Conservation (phyloP, 2,329 filamentous ascomycete species). For the Ascochyta rabiei region DNA sequence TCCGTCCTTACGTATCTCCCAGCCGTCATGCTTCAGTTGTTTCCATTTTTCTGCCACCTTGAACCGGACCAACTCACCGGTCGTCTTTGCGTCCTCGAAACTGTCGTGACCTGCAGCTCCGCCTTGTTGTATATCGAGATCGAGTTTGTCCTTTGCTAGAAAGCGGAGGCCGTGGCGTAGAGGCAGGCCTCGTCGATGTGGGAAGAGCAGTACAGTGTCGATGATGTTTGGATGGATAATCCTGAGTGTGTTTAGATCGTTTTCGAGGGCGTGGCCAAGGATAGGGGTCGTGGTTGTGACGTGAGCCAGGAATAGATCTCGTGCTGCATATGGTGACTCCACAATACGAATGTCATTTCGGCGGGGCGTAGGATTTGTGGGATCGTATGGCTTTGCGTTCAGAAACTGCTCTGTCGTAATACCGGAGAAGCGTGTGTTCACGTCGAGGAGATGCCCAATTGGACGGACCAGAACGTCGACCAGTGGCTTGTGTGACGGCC, state of each 20-base stretch:
- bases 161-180: slow-evolving; percentile 77
- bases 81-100: slow-evolving; percentile 86
- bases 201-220: slow-evolving; percentile 85
- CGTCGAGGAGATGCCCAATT: slow-evolving; percentile 80
- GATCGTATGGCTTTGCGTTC: slow-evolving; percentile 58
- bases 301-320: slow-evolving; percentile 75
- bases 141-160: slow-evolving; percentile 72
- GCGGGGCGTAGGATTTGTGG: slow-evolving; percentile 28
- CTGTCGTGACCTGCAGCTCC: slow-evolving; percentile 80
- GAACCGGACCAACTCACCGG: slow-evolving; percentile 80
- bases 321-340: slow-evolving; percentile 73
- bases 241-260: slow-evolving; percentile 85
- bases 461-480: slow-evolving; percentile 87
- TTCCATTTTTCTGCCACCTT: slow-evolving; percentile 75
- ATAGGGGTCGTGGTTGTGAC: slow-evolving; percentile 79
- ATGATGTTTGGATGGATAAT: slow-evolving; percentile 84
- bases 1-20: slow-evolving; percentile 53
- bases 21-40: slow-evolving; percentile 69
- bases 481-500: slow-evolving; percentile 76
- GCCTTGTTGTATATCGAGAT: slow-evolving; percentile 79
- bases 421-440: slow-evolving; percentile 92
- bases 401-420: slow-evolving; percentile 79
- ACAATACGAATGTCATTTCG: slow-evolving; percentile 69
- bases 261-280: slow-evolving; percentile 93
- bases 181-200: slow-evolving; percentile 77